These are phyloP conservation scores for Neonectria magnoliae DNA, from an alignment of 2,329 filamentous ascomycete species.

Conservation along the genomic window DNA sequence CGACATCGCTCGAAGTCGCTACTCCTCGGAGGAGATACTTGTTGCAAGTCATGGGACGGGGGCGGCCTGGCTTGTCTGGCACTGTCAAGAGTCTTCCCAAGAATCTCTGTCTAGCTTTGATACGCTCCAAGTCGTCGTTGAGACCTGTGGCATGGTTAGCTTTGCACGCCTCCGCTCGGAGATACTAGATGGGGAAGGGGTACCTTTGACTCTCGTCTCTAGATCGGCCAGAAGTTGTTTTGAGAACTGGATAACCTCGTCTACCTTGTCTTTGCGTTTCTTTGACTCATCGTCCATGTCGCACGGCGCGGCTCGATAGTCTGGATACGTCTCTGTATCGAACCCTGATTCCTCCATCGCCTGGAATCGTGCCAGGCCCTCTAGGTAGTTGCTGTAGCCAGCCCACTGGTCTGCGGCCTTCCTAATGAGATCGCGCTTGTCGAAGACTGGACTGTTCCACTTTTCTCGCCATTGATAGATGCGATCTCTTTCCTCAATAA, in stretches of 20 bases:
- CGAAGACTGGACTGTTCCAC: constrained; percentile 37
- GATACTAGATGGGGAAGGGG: constrained; percentile 20
- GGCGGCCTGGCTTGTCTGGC: constrained; percentile 50
- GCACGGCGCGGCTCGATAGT: constrained; percentile 53
- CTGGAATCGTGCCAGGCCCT: constrained; percentile 49
- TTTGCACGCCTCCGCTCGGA: background rate
- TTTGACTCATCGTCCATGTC: constrained; percentile 48
- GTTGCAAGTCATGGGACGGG: constrained; percentile 53
- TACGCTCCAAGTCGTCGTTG: constrained; percentile 43
- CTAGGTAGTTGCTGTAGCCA: constrained; percentile 48
- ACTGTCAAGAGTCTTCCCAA: constrained; percentile 52
- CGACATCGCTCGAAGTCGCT: constrained; percentile 56
- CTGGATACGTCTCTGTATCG: constrained; percentile 50
- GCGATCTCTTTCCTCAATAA: constrained; percentile 39
- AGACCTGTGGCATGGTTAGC: constrained; percentile 44
- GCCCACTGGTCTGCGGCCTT: constrained; percentile 47
- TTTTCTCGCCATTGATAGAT: constrained; percentile 44
- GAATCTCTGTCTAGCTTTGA: constrained; percentile 50
- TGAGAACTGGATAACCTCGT: constrained; percentile 48
- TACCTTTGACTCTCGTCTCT: constrained; percentile 49
- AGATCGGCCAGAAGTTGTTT: constrained; percentile 49
- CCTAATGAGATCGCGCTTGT: constrained; percentile 46
- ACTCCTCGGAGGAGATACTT: constrained; percentile 64
- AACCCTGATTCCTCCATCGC: constrained; percentile 51
- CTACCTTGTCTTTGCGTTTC: constrained; percentile 42